A percentile compares a stretch with the other conserved stretches of the same genome.
Conservation (phyloP, 345 rosid species). For the Crucihimalaya himalaica region DNA sequence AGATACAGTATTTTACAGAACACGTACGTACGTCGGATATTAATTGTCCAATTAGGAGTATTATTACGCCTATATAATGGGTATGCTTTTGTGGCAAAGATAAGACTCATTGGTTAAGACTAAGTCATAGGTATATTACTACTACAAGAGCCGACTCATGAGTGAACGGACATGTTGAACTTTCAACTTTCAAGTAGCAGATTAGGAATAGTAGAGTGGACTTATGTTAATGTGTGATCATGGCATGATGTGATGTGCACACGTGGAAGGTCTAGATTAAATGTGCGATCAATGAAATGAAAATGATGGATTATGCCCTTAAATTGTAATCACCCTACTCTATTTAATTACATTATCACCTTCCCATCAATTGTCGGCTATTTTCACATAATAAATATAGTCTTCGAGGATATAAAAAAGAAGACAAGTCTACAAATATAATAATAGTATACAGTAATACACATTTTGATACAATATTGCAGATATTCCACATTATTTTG, state of each 20-base stretch:
- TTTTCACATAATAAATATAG: not conserved
- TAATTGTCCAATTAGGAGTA: not conserved
- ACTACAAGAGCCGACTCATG: not conserved
- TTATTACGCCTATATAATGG: not conserved
- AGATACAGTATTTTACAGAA: not conserved
- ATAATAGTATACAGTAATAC: not conserved
- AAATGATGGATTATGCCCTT: slow-evolving; percentile 23
- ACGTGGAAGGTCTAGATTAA: slow-evolving; percentile 22
- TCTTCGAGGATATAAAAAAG: not conserved
- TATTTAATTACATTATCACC: slow-evolving; percentile 2
- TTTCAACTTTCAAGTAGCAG: not conserved
- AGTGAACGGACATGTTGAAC: slow-evolving; percentile 3
- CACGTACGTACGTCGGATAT: not conserved
- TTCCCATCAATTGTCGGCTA: slow-evolving; percentile 32
- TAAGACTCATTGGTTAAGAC: not conserved
- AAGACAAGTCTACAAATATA: not conserved
- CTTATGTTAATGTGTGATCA: slow-evolving; percentile 1
- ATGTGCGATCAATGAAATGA: slow-evolving; percentile 19
- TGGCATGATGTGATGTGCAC: slow-evolving; percentile 22
- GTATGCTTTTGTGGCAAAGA: not conserved
- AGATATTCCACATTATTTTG: not conserved
- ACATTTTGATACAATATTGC: not conserved
- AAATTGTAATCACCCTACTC: slow-evolving; percentile 28
- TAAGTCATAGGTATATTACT: not conserved
- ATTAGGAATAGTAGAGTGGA: slow-evolving; percentile 11